Base-by-base conservation (phyloP, 1,139 yeast genomes). In the Diutina ranongensis region DNA sequence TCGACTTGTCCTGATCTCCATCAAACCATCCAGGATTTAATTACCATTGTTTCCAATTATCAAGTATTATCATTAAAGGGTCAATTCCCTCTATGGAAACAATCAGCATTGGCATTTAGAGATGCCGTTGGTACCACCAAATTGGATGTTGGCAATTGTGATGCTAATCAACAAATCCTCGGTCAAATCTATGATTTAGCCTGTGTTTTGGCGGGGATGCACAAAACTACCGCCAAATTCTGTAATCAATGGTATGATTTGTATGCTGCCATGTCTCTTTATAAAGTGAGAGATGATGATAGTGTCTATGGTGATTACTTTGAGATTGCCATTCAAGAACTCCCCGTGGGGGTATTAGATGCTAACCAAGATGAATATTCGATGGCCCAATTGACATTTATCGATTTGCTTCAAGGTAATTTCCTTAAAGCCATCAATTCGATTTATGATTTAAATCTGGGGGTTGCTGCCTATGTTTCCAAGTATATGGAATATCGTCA, bases 171-270 rank as follows among this genome's bases (percentile, higher is more conserved):
- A 16, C 38, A 50, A 12, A 62, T 74, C 22, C 60, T 67, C 4
- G 57, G 63, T 38, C 76, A 72, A 52, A 59, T 76, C 15, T 61
- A 62, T 47, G 76, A 72, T 45, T 53, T 76, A 33, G 53, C 74
- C 2, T 60, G 68, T 35, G 64, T 74, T 3, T 55, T 75, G 47
- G 68, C 79, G 1, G 89, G 89, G 1, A 69, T 74, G 46, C 71
- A 74, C 12, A 67, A 68, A 40, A 64, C 78, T 0, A 78, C 80
- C 22, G 57, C 75, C 2, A 63, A 62, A 15, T 65, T 61, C 47
- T 69, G 82, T 33, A 63, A 65, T 5, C 63, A 74, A 1, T 86
- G 95, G 95, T 83, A 79, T 58, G 95, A 85, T 55, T 70, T 80
- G 18, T 69, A 78, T 44, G 68, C 77, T 44, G 82, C 85, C 1